phyloP scores from a whole-genome alignment of 495 filamentous ascomycete genomes.

The Penicillium verhagenii region DNA sequence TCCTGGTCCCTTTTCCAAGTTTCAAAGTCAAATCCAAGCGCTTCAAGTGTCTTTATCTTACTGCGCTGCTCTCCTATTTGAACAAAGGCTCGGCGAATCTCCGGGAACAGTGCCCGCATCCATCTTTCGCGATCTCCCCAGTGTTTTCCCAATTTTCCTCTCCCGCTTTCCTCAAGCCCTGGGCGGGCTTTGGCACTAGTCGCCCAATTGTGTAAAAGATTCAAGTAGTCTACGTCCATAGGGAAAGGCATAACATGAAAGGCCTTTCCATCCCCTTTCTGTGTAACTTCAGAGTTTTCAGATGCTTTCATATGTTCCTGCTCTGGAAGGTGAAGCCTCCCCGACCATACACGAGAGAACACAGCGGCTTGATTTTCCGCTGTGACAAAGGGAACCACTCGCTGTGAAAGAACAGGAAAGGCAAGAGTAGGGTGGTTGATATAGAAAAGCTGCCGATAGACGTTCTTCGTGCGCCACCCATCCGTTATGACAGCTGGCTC shows the following conservation, averaged over 20 bases:
- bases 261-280: conserved; percentile 45
- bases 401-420: conserved; percentile 72
- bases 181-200: conserved; percentile 36
- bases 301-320: conserved; percentile 62
- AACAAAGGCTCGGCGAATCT: conserved; percentile 56
- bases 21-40: conserved; percentile 62
- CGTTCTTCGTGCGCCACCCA: conserved; percentile 64
- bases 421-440: conserved; percentile 73
- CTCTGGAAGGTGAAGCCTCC: conserved; percentile 61
- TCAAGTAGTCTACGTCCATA: conserved; percentile 76
- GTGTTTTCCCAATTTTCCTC: conserved; percentile 60
- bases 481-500: conserved; percentile 59
- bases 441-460: conserved; percentile 79
- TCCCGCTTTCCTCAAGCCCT: conserved; percentile 45
- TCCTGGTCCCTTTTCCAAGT: conserved; percentile 30
- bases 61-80: conserved; percentile 44
- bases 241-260: conserved; percentile 73
- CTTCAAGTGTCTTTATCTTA: conserved; percentile 46
- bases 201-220: conserved; percentile 64
- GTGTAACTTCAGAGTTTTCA: conserved; percentile 47
- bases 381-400: conserved; percentile 80
- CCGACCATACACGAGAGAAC: conserved; percentile 73
- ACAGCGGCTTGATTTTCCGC: conserved; percentile 76
- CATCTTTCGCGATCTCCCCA: conserved; percentile 70
- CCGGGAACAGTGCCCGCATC: conserved; percentile 53